Evolutionary conservation across 2,329 filamentous ascomycete genomes (phyloP).

Genomic region (Fusarium sp.): DNA sequence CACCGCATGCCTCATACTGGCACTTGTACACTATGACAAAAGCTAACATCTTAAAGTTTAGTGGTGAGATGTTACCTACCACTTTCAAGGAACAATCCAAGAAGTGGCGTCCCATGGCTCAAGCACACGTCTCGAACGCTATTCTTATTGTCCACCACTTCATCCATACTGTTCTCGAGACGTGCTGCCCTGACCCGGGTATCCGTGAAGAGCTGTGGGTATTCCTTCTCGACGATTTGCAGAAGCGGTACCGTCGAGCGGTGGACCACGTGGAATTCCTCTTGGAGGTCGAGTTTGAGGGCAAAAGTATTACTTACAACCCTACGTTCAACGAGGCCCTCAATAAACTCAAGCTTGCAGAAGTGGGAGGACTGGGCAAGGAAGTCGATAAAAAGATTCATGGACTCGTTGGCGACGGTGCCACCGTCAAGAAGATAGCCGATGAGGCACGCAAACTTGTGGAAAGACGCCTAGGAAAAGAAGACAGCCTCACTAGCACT

Average conservation of each 20-base stretch:
- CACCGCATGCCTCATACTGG: too few relatives aligned
- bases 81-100: conserved; percentile 66
- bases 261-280: conserved; percentile 64
- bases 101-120: conserved; percentile 64
- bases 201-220: conserved; percentile 59
- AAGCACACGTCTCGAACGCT: conserved; percentile 63
- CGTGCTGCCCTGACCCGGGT: conserved; percentile 57
- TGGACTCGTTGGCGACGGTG: too few relatives aligned
- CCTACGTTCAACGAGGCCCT: conserved; percentile 11
- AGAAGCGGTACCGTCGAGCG: conserved; percentile 59
- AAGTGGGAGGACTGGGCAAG: not conserved
- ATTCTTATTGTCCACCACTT: conserved; percentile 66
- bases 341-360: not conserved
- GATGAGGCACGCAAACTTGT: too few relatives aligned
- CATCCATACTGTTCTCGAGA: conserved; percentile 57
- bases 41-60: conserved; percentile 48
- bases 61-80: conserved; percentile 55
- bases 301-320: conserved; percentile 44
- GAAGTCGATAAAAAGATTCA: too few relatives aligned
- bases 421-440: too few relatives aligned
- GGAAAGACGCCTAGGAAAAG: too few relatives aligned
- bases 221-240: conserved; percentile 61
- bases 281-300: conserved; percentile 51
- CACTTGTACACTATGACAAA: too few relatives aligned
- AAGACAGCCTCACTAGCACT: conserved; percentile 53